Percentiles rank a stretch among this genome's conserved stretches.
These are phyloP conservation scores for Lithospermum erythrorhizon DNA, from an alignment of 257 asterid species.

Conservation along the genomic window DNA sequence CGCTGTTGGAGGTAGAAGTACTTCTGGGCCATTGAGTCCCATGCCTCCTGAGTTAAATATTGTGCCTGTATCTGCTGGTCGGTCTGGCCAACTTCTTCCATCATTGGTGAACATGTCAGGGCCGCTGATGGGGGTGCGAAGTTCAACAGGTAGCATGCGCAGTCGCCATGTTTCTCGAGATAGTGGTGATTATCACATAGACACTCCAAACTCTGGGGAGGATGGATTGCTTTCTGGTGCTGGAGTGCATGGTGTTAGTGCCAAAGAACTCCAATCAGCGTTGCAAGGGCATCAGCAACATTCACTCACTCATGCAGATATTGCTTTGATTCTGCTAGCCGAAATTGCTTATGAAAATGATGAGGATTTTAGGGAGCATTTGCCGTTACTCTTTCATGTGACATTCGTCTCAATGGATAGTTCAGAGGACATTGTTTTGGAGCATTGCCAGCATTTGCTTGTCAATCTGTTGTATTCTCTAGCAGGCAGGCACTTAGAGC, in stretches of 20 bases:
- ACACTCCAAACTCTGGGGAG: slow-evolving; percentile 94
- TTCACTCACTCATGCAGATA: slow-evolving; percentile 87
- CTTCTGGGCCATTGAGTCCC: slow-evolving; percentile 94
- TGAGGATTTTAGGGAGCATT: slow-evolving; percentile 97
- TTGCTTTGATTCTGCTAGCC: slow-evolving; percentile 83
- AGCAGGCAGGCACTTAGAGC: slow-evolving; percentile 95
- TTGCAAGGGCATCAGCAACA: slow-evolving; percentile 99
- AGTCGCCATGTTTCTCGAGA: slow-evolving; percentile 98
- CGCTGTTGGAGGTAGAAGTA: slow-evolving; percentile 92
- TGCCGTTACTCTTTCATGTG: slow-evolving; percentile 91
- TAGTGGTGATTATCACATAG: slow-evolving; percentile 92
- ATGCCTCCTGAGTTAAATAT: slow-evolving; percentile 87
- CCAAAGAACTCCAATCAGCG: slow-evolving; percentile 96
- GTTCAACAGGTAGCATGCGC: slow-evolving; percentile 94
- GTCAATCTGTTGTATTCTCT: slow-evolving; percentile 93
- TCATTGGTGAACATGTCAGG: slow-evolving; percentile 96
- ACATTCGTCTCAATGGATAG: slow-evolving; percentile 99
- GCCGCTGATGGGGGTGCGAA: slow-evolving; percentile 90
- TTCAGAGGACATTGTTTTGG: slow-evolving; percentile 96
- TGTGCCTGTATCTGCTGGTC: slow-evolving; percentile 78
- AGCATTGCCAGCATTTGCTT: slow-evolving; percentile 96
- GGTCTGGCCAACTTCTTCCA: slow-evolving; percentile 97
- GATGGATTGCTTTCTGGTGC: slow-evolving; percentile 69
- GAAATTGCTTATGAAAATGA: slow-evolving; percentile 99
- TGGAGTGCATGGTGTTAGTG: slow-evolving; percentile 65